Conservation (phyloP, 164 flowering plant species). For the Nymphaea colorata region DNA sequence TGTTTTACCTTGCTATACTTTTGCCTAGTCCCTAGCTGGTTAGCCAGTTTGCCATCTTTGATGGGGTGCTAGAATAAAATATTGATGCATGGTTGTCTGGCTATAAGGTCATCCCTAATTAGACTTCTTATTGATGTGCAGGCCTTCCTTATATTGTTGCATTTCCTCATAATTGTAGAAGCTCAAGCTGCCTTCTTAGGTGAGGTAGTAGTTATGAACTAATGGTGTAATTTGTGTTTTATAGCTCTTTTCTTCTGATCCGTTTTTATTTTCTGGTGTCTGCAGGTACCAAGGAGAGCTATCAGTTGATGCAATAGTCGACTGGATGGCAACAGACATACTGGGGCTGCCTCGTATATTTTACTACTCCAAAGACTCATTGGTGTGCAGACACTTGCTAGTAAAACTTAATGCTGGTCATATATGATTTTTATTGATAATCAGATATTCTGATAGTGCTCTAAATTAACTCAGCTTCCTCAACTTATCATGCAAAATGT, state of each 20-base stretch:
- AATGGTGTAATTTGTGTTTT: no score
- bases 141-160: slow-evolving; percentile 81
- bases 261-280: background rate
- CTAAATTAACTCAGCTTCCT: no score
- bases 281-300: slow-evolving; percentile 76
- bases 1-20: no score
- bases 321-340: slow-evolving; percentile 74
- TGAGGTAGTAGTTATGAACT: slow-evolving; percentile 16
- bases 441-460: no score
- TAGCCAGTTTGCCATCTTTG: background rate
- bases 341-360: slow-evolving; percentile 73
- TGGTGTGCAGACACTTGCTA: no score
- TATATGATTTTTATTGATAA: no score
- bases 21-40: no score
- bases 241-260: no score
- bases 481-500: no score
- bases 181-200: slow-evolving; percentile 62
- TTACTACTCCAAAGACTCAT: slow-evolving; percentile 71
- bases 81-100: background rate
- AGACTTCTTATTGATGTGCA: slow-evolving; percentile 11
- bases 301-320: slow-evolving; percentile 65
- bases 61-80: background rate
- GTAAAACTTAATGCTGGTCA: no score
- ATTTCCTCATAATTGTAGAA: slow-evolving; percentile 59
- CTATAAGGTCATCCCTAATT: background rate